phyloP scores from a whole-genome alignment of 139 green algal genomes.

The Gonium pectorale region DNA sequence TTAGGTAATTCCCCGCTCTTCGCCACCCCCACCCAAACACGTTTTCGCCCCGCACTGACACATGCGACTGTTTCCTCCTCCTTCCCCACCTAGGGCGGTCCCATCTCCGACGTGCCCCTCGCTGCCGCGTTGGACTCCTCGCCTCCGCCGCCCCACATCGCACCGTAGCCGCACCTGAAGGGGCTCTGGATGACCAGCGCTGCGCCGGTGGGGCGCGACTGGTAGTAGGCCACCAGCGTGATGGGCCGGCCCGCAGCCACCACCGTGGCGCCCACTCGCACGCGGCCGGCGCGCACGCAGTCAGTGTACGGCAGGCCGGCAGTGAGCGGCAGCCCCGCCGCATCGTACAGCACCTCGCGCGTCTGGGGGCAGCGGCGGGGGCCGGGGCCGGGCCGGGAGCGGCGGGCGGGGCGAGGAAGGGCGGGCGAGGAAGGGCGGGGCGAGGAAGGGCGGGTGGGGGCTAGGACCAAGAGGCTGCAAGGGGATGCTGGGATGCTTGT shows the following conservation, averaged over 20 bases:
- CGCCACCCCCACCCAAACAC: too few species aligned
- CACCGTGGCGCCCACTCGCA: constrained; percentile 3
- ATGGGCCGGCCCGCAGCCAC: constrained; percentile 15
- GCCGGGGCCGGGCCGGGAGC: background rate
- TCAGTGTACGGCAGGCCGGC: background rate
- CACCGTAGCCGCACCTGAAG: constrained; percentile 41
- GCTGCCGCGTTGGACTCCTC: too few species aligned
- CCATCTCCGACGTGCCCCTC: too few species aligned
- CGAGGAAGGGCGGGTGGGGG: too few species aligned
- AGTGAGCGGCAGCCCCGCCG: background rate
- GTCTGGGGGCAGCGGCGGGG: constrained; percentile 1
- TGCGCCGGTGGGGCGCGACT: background rate
- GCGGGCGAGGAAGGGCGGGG: background rate
- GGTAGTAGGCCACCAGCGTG: constrained; percentile 36
- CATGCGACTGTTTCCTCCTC: too few species aligned
- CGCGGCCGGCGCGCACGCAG: constrained; percentile 1
- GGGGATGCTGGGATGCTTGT: too few species aligned
- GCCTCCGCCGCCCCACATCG: too few species aligned
- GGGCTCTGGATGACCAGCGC: constrained; percentile 22
- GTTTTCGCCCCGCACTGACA: too few species aligned
- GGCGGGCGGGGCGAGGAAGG: background rate
- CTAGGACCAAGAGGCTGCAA: too few species aligned
- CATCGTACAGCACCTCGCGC: constrained; percentile 5
- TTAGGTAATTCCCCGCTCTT: too few species aligned
- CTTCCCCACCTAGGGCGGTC: too few species aligned